Conservation (phyloP, 1,284 basidiomycete species). For the Naganishia cerealis region DNA sequence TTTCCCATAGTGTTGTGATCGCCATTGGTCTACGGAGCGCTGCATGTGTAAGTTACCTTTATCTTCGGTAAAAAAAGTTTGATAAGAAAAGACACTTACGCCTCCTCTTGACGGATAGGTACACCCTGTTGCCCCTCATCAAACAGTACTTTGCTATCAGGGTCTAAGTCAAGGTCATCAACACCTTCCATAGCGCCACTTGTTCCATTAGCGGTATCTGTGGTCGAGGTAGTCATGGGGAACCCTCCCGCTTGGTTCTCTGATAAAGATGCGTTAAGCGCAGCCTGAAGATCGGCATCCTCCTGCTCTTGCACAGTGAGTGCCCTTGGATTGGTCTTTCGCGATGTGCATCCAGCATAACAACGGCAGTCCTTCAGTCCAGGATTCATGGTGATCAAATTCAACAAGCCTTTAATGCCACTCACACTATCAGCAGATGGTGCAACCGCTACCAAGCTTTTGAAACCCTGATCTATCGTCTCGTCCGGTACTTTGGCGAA, state of each 20-base stretch:
- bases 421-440: slow-evolving; percentile 4
- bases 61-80: neutral
- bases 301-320: slow-evolving; percentile 25
- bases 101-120: slow-evolving; percentile 11
- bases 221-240: neutral
- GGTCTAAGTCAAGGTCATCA: slow-evolving; percentile 13
- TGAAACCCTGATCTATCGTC: slow-evolving; percentile 21
- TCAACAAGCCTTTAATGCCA: neutral
- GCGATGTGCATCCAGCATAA: neutral
- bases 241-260: slow-evolving; percentile 11
- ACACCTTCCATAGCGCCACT: slow-evolving; percentile 5
- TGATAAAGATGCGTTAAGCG: slow-evolving; percentile 10
- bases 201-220: neutral
- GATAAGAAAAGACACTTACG: slow-evolving; percentile 5
- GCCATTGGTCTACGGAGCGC: slow-evolving; percentile 13
- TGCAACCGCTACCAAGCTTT: slow-evolving; percentile 11
- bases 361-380: neutral
- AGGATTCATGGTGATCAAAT: neutral
- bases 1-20: slow-evolving; percentile 11
- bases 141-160: slow-evolving; percentile 16
- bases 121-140: slow-evolving; percentile 19
- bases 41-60: neutral
- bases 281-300: slow-evolving; percentile 25
- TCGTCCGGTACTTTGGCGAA: slow-evolving; percentile 17
- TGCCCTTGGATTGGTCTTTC: neutral